Conservation (phyloP, 768 basidiomycete genomes). For the Myochromella boudieri region DNA sequence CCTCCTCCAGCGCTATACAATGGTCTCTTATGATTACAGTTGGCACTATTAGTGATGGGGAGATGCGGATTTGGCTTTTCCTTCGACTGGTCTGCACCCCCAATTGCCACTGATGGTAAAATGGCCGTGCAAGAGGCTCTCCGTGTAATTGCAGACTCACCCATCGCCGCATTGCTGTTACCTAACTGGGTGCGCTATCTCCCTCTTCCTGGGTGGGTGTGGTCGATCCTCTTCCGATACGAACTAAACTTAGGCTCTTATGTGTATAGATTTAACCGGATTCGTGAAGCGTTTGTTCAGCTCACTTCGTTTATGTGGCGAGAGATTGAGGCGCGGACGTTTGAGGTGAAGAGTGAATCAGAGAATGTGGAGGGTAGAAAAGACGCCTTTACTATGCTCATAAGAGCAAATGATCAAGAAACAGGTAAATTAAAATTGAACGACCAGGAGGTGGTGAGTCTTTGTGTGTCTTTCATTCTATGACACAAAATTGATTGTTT, state of each 20-base stretch:
- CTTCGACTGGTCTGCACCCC: slow-evolving; percentile 38
- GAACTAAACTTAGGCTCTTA: no score
- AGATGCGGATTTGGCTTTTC: slow-evolving; percentile 45
- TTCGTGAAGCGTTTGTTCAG: slow-evolving; percentile 26
- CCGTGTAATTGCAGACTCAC: slow-evolving; percentile 30
- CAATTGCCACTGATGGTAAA: slow-evolving; percentile 30
- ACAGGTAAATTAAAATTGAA: slow-evolving; percentile 35
- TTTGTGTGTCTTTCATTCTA: no score
- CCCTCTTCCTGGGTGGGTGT: slow-evolving; percentile 12
- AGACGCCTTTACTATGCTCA: slow-evolving; percentile 42
- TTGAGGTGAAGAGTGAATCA: slow-evolving; percentile 19
- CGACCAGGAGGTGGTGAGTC: slow-evolving; percentile 38
- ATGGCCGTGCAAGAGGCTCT: slow-evolving; percentile 38
- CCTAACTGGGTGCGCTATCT: slow-evolving; percentile 14
- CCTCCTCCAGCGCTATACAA: not conserved
- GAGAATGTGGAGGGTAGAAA: slow-evolving; percentile 7
- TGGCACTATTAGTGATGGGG: slow-evolving; percentile 41
- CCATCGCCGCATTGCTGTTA: not conserved
- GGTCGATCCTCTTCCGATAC: not conserved
- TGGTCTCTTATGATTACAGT: slow-evolving; percentile 20
- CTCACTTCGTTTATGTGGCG: slow-evolving; percentile 35
- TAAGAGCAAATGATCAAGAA: slow-evolving; percentile 45
- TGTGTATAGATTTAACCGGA: slow-evolving; percentile 24
- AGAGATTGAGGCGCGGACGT: slow-evolving; percentile 31
- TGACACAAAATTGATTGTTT: no score